phyloP scores from a whole-genome alignment of 2,329 filamentous ascomycete species.

The Phialocephala subalpina region DNA sequence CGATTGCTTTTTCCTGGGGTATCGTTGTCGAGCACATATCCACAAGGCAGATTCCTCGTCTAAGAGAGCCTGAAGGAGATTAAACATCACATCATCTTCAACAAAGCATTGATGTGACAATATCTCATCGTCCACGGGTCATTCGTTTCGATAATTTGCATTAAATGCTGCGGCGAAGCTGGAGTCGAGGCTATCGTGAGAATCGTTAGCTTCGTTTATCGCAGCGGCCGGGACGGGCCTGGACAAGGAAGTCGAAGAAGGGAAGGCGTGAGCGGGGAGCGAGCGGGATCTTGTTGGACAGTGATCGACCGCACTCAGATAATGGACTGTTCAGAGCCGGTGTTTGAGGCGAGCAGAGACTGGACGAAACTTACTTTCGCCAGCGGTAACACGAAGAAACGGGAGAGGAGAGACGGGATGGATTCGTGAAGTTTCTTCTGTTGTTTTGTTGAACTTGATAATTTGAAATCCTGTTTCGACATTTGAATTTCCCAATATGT shows the following conservation, averaged over 20 bases:
- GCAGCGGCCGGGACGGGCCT: slow-evolving; percentile 21
- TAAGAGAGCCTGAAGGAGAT: slow-evolving; percentile 13
- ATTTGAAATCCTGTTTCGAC: background rate
- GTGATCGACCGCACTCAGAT: slow-evolving; percentile 13
- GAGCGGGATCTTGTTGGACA: background rate
- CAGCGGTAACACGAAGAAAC: slow-evolving; percentile 9
- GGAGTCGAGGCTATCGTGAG: slow-evolving; percentile 14
- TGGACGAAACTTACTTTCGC: slow-evolving; percentile 6
- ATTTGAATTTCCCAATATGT: background rate
- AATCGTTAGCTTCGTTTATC: slow-evolving; percentile 16
- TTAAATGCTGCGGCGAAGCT: slow-evolving; percentile 19
- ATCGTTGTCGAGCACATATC: slow-evolving; percentile 16
- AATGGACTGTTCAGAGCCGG: background rate
- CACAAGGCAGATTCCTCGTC: slow-evolving; percentile 23
- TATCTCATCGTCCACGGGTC: slow-evolving; percentile 25
- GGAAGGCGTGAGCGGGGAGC: slow-evolving; percentile 18
- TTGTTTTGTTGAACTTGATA: background rate
- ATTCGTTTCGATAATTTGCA: slow-evolving; percentile 3
- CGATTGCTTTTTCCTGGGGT: slow-evolving; percentile 28
- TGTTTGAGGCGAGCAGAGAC: background rate
- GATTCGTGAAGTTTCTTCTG: slow-evolving; percentile 8
- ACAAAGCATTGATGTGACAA: slow-evolving; percentile 25
- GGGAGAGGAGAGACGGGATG: background rate
- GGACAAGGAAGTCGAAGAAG: slow-evolving; percentile 18
- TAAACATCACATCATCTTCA: slow-evolving; percentile 15